Conservation (phyloP, 1,284 basidiomycete genomes). For the Exsudoporus floridanus region DNA sequence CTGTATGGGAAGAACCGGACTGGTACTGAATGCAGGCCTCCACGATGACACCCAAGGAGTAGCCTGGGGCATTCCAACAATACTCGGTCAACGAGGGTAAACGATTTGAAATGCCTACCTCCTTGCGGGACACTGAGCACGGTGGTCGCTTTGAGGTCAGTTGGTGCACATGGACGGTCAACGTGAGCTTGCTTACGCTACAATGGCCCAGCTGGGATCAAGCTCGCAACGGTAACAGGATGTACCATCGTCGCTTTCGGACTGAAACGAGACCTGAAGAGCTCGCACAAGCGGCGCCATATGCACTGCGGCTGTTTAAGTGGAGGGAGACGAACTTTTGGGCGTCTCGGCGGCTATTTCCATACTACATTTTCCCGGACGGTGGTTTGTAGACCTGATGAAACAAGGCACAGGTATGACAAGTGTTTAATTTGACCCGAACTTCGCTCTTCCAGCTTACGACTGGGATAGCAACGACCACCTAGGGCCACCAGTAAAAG, state of each 20-base stretch:
- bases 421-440: no score
- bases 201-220: conserved; percentile 46
- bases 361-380: not conserved
- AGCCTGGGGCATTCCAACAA: conserved; percentile 41
- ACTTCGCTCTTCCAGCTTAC: no score
- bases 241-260: conserved; percentile 16
- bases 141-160: not conserved
- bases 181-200: conserved; percentile 38
- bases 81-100: not conserved
- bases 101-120: conserved; percentile 36
- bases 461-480: no score
- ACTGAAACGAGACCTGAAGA: conserved; percentile 22
- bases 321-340: not conserved
- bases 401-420: no score
- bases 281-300: conserved; percentile 24
- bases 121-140: conserved; percentile 51
- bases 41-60: conserved; percentile 53
- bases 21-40: conserved; percentile 55
- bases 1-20: conserved; percentile 44
- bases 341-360: not conserved
- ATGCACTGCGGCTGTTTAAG: no score
- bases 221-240: conserved; percentile 41
- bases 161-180: not conserved
- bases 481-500: no score
- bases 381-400: no score